phyloP scores from a whole-genome alignment of 768 basidiomycete species.

The Podaxis mareebaensis region DNA sequence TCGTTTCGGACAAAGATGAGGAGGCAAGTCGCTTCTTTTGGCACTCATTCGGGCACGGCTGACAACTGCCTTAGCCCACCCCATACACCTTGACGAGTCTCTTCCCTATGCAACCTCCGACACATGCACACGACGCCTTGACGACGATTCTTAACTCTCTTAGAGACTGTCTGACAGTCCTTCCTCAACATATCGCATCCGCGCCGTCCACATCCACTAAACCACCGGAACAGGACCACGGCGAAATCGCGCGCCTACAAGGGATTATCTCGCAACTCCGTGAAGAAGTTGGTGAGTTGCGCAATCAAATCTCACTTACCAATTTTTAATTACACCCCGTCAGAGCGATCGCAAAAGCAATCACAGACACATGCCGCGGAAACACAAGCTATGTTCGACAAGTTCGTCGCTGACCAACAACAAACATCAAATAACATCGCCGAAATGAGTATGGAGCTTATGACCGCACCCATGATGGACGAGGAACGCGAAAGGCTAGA shows the following conservation, averaged over 20 bases:
- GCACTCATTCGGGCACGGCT: conserved; percentile 13
- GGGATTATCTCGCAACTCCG: conserved; percentile 50
- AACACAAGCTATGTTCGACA: conserved; percentile 56
- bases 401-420: conserved; percentile 48
- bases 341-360: conserved; percentile 52
- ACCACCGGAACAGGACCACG: conserved; percentile 27
- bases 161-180: conserved; percentile 33
- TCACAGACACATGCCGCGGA: conserved; percentile 41
- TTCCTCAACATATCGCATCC: conserved; percentile 28
- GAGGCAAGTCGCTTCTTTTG: conserved; percentile 38
- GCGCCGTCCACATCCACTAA: conserved; percentile 17
- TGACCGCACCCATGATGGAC: conserved; percentile 52
- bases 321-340: conserved; percentile 14
- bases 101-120: conserved; percentile 54
- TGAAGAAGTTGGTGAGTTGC: conserved; percentile 55
- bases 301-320: neutral
- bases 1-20: conserved; percentile 43
- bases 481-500: conserved; percentile 57
- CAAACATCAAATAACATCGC: conserved; percentile 32
- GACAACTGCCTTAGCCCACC: conserved; percentile 35
- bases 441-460: conserved; percentile 54
- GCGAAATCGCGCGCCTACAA: conserved; percentile 52
- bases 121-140: conserved; percentile 51
- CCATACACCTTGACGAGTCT: conserved; percentile 47
- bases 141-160: conserved; percentile 42